Evolutionary conservation across 2,329 filamentous ascomycete genomes (phyloP).

Genomic region (Aspergillus melleus): DNA sequence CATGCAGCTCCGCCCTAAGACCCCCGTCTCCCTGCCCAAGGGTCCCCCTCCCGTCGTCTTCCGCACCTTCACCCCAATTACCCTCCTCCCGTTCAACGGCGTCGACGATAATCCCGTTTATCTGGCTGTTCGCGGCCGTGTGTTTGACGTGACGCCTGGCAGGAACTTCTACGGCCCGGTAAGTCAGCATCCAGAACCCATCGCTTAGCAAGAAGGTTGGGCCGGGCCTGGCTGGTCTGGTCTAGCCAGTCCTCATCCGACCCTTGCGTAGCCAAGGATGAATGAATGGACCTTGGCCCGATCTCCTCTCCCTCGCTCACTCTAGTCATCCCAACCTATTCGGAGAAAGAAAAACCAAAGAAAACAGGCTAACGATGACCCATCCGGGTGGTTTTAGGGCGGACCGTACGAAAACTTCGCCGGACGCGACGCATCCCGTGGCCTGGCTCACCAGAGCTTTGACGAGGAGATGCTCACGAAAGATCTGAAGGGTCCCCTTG

Average conservation of each 20-base stretch:
- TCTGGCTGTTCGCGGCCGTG: constrained; percentile 83
- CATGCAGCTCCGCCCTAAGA: constrained; percentile 58
- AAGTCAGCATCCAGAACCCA: constrained; percentile 14
- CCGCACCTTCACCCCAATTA: constrained; percentile 78
- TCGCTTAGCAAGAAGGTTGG: neutral
- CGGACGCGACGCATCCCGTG: constrained; percentile 83
- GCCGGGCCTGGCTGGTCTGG: neutral
- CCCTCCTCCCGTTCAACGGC: constrained; percentile 85
- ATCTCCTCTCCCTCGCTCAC: neutral
- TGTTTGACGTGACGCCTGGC: constrained; percentile 87
- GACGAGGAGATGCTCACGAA: constrained; percentile 93
- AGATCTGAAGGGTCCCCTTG: constrained; percentile 80
- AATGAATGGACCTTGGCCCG: neutral
- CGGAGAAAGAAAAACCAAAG: constrained; percentile 3
- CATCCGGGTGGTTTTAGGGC: constrained; percentile 48
- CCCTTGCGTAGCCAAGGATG: neutral
- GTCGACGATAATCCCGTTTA: constrained; percentile 72
- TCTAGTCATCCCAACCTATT: neutral
- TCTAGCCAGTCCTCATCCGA: no score
- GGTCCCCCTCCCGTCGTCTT: constrained; percentile 72
- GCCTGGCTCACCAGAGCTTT: constrained; percentile 87
- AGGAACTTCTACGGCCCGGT: constrained; percentile 90
- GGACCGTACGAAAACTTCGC: constrained; percentile 97
- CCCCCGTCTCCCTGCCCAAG: constrained; percentile 53
- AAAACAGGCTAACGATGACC: neutral